Conservation (phyloP, 2,329 filamentous ascomycete species). For the Alternaria sp. region DNA sequence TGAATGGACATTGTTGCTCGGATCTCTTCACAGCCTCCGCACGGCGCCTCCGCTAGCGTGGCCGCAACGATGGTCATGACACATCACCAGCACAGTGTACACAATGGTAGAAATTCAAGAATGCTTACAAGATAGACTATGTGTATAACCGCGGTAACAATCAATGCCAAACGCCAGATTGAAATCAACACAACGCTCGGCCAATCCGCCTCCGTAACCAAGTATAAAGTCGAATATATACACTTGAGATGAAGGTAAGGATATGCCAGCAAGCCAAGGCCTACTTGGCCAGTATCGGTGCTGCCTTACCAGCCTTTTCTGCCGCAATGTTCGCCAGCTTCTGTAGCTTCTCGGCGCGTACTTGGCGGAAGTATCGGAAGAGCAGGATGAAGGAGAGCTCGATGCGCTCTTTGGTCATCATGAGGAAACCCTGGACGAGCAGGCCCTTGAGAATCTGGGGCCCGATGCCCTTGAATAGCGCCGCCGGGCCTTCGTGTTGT, state of each 20-base stretch:
- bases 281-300: slow-evolving; percentile 44
- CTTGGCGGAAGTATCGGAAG: slow-evolving; percentile 77
- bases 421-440: slow-evolving; percentile 91
- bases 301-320: slow-evolving; percentile 54
- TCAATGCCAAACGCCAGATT: not conserved
- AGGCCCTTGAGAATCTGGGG: slow-evolving; percentile 94
- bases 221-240: slow-evolving; percentile 5
- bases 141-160: not conserved
- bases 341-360: slow-evolving; percentile 73
- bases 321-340: slow-evolving; percentile 70
- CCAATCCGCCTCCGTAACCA: not conserved
- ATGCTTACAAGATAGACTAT: not conserved
- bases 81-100: not conserved
- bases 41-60: not conserved
- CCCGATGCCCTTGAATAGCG: slow-evolving; percentile 96
- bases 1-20: not conserved
- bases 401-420: slow-evolving; percentile 99
- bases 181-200: not conserved
- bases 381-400: slow-evolving; percentile 87
- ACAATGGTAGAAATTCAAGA: not conserved
- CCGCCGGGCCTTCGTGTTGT: slow-evolving; percentile 79
- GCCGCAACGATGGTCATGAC: not conserved
- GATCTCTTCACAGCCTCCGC: not conserved
- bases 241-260: slow-evolving; percentile 6
- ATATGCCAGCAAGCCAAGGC: not conserved